Percentiles rank a stretch among this genome's conserved stretches.
Evolutionary conservation across 106 monocot species (phyloP).

Genomic region (Acanthochlamys bracteata): DNA sequence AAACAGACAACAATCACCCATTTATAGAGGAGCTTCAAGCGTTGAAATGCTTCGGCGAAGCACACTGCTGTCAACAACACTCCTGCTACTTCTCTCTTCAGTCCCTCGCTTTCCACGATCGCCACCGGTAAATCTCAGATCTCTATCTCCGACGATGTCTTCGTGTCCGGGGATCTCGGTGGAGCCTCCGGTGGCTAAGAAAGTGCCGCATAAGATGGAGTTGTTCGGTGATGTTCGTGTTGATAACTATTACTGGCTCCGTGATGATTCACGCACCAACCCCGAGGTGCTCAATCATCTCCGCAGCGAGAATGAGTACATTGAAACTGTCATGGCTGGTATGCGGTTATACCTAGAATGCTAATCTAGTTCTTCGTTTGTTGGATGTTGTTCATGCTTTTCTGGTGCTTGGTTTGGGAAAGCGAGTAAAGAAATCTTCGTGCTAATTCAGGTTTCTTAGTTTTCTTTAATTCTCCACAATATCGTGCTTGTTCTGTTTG

Average conservation of each 20-base stretch:
- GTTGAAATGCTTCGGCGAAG: neutral
- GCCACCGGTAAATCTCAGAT: slow-evolving; percentile 5
- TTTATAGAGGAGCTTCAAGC: too few species aligned
- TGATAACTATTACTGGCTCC: slow-evolving; percentile 96
- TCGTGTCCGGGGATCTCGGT: slow-evolving; percentile 3
- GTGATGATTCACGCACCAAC: slow-evolving; percentile 74
- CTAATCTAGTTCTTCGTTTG: neutral
- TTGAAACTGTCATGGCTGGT: slow-evolving; percentile 71
- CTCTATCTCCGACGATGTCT: slow-evolving; percentile 3
- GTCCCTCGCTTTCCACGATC: slow-evolving; percentile 13
- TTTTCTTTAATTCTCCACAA: too few species aligned
- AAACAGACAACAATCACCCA: too few species aligned
- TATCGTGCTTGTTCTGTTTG: too few species aligned
- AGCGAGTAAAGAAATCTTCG: too few species aligned
- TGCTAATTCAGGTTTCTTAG: too few species aligned
- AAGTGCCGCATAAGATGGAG: slow-evolving; percentile 76
- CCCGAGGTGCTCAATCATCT: slow-evolving; percentile 64
- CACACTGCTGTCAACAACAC: neutral
- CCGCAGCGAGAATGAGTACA: slow-evolving; percentile 72
- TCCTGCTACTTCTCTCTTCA: slow-evolving; percentile 1
- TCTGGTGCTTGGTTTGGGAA: too few species aligned
- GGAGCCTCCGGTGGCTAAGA: slow-evolving; percentile 51
- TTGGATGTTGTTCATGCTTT: too few species aligned
- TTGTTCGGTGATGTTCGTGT: slow-evolving; percentile 80
- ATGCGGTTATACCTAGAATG: neutral